A percentile compares a stretch with the other conserved stretches of the same genome.
These are phyloP conservation scores for Boletus holoroseus DNA, from an alignment of 1,284 basidiomycete species.

Conservation along the genomic window DNA sequence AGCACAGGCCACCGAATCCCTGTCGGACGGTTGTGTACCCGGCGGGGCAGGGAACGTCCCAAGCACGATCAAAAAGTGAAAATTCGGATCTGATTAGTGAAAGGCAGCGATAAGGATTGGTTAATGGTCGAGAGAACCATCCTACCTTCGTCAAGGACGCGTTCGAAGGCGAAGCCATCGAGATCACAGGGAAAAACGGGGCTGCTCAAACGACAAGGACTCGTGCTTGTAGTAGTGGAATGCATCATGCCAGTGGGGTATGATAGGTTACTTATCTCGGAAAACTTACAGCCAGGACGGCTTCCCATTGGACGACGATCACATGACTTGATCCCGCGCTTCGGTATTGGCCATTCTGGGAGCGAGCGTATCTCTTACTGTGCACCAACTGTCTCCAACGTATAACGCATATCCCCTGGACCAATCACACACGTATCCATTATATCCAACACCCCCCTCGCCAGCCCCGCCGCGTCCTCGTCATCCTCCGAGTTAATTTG, in stretches of 20 bases:
- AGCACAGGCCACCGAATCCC: not conserved
- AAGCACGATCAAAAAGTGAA: conserved; percentile 25
- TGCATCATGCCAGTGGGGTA: too few relatives aligned
- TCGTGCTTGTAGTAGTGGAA: not conserved
- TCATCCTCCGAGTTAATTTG: conserved; percentile 42
- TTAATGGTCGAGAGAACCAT: not conserved
- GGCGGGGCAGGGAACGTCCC: conserved; percentile 26
- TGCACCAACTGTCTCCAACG: too few relatives aligned
- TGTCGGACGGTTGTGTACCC: not conserved
- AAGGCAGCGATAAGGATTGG: not conserved
- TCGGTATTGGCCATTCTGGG: too few relatives aligned
- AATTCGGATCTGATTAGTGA: conserved; percentile 24
- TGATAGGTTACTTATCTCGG: too few relatives aligned
- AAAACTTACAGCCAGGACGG: too few relatives aligned
- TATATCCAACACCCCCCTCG: conserved; percentile 48
- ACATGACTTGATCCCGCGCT: too few relatives aligned
- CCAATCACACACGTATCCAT: conserved; percentile 27
- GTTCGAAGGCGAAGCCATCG: conserved; percentile 21
- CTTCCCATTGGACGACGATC: too few relatives aligned
- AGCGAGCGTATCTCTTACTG: too few relatives aligned
- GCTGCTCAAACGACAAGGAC: not conserved
- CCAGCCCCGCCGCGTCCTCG: conserved; percentile 50
- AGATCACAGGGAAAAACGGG: conserved; percentile 12
- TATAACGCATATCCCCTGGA: conserved; percentile 24
- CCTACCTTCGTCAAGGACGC: conserved; percentile 28